Base-by-base conservation (phyloP, 1,284 basidiomycete species). In the Coriolopsis trogii region DNA sequence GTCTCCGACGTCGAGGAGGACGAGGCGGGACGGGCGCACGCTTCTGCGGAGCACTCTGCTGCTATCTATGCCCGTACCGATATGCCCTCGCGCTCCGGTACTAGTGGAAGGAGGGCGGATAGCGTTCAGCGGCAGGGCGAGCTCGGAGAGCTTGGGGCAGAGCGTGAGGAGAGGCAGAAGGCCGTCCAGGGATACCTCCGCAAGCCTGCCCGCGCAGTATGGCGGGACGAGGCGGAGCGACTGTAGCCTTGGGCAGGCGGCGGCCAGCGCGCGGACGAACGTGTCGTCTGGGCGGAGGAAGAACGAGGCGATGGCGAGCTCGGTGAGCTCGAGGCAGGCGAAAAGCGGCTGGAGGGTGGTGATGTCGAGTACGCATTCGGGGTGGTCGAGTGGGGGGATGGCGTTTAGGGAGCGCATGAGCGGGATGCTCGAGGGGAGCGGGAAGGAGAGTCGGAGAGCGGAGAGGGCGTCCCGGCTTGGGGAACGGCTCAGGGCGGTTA, bases 271-370 rank as follows among this genome's bases (percentile, higher is more conserved):
- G 34, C 43, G 30, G 30, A 59, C 20, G 41, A 59, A 46, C 5
- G 31, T 37, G 51, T 59, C 39, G 38, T 59, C 54, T 18, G 45
- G 49, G 24, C 31, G 37, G 46, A 56, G 45, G 34, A 49, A 54
- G 47, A 59, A 56, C 4, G 58, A 59, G 18, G 21, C 50, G 25
- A 59, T 26, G 33, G 56, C 58, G 37, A 59, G 58, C 41, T 59
- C 58, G 18, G 49, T 42, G 46, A 59, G 54, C 12, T 52, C 52
- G 13, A 49, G 38, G 39, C 49, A 51, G 6, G 44, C 31, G 28
- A 48, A 30, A 44, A 59, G 46, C 5, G 58, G 58, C 3, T 38
- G 15, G 44, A 59, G 25, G 26, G 48, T 41, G 10, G 43, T 43
- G 16, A 48, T 31, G 34, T 47, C 47, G 33, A 59, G 49, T 8